A percentile compares a stretch with the other conserved stretches of the same genome.
Evolutionary conservation across 2,329 filamentous ascomycete genomes (phyloP).

Genomic region (Dendrostoma leiphaemia): DNA sequence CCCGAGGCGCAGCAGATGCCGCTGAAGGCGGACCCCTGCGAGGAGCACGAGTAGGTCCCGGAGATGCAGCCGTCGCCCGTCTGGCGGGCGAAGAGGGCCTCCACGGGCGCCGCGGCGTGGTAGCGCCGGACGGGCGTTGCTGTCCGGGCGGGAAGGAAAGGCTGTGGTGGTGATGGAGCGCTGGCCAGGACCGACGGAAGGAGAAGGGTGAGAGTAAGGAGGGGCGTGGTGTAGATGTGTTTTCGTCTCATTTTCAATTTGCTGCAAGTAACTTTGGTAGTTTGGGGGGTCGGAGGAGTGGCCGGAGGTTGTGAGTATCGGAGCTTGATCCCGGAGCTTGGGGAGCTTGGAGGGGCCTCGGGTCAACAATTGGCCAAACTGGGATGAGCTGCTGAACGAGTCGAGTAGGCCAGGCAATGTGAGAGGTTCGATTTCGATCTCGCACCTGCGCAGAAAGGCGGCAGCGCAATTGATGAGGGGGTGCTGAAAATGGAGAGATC

Average conservation of each 20-base stretch:
- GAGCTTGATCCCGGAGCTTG: constrained; percentile 1
- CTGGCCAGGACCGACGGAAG: constrained; percentile 20
- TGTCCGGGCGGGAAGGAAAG: constrained; percentile 29
- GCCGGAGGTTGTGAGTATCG: background rate
- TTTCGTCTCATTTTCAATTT: constrained; percentile 17
- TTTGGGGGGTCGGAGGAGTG: background rate
- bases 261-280: background rate
- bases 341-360: background rate
- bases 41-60: constrained; percentile 49
- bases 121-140: constrained; percentile 15
- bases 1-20: constrained; percentile 51
- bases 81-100: constrained; percentile 22
- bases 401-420: background rate
- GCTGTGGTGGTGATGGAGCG: constrained; percentile 26
- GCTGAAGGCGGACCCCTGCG: constrained; percentile 44
- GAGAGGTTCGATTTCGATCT: too few relatives aligned
- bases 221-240: constrained; percentile 1
- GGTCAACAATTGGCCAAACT: background rate
- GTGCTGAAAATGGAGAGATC: background rate
- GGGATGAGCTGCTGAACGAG: background rate
- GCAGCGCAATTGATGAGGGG: background rate
- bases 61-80: constrained; percentile 38
- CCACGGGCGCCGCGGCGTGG: constrained; percentile 18
- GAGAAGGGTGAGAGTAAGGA: constrained; percentile 9
- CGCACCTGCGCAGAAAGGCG: background rate